Conservation (phyloP, 2,329 filamentous ascomycete genomes). For the Claviceps pusilla region DNA sequence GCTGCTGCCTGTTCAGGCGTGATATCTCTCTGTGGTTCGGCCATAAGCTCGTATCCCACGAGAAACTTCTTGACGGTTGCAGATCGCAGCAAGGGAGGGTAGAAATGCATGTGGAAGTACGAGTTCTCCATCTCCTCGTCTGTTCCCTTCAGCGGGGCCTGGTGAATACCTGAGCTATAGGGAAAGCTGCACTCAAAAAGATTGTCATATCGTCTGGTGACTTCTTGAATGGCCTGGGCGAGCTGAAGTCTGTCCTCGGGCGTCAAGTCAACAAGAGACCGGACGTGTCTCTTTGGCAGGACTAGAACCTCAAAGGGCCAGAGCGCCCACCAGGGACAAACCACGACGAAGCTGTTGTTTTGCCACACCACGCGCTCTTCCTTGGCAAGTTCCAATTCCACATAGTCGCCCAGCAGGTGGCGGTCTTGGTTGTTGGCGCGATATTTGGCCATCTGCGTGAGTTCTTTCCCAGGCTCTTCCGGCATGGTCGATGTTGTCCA, state of each 20-base stretch:
- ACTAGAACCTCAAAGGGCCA: slow-evolving; percentile 97
- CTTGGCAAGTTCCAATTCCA: slow-evolving; percentile 65
- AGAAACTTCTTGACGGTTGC: slow-evolving; percentile 92
- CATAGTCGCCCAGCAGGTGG: slow-evolving; percentile 77
- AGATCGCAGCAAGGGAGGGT: slow-evolving; percentile 80
- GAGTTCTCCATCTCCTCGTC: slow-evolving; percentile 73
- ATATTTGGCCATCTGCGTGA: slow-evolving; percentile 67
- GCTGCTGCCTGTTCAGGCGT: slow-evolving; percentile 89
- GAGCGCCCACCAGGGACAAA: slow-evolving; percentile 94
- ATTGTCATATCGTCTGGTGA: slow-evolving; percentile 88
- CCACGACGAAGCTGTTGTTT: slow-evolving; percentile 68
- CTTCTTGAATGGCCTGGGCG: slow-evolving; percentile 73
- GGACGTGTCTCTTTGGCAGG: slow-evolving; percentile 67
- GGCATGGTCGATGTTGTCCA: slow-evolving; percentile 89
- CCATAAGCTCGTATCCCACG: slow-evolving; percentile 92
- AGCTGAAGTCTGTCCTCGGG: slow-evolving; percentile 55
- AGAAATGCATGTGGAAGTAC: slow-evolving; percentile 96
- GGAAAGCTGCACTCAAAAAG: slow-evolving; percentile 93
- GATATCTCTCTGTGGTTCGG: slow-evolving; percentile 94
- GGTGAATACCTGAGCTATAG: slow-evolving; percentile 92
- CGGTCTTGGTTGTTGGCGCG: slow-evolving; percentile 53
- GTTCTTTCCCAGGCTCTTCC: slow-evolving; percentile 72
- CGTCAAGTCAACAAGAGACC: slow-evolving; percentile 69
- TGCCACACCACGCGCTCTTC: slow-evolving; percentile 76
- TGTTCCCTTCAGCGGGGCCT: slow-evolving; percentile 73